A percentile compares a stretch with the other conserved stretches of the same genome.
phyloP scores from a whole-genome alignment of 345 rosid genomes.

The Trapa bicornis region DNA sequence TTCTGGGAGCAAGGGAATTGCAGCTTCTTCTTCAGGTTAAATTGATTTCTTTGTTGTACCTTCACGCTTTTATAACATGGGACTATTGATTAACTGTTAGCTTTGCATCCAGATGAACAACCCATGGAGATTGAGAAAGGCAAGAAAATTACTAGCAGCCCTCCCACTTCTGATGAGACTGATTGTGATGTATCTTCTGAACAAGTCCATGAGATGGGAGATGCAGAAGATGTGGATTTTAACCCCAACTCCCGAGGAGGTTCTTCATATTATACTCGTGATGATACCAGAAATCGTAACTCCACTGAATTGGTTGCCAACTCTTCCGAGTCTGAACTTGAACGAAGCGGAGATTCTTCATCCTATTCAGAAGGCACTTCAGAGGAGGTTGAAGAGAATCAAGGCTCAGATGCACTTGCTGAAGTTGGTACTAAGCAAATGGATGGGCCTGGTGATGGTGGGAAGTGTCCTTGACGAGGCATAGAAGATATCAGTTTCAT shows the following conservation, averaged over 20 bases:
- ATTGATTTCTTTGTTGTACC: not conserved
- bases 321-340: constrained; percentile 8
- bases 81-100: not conserved
- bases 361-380: not conserved
- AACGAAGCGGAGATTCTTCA: not conserved
- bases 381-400: constrained; percentile 6
- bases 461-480: not conserved
- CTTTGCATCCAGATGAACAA: not conserved
- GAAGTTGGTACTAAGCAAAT: not conserved
- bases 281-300: not conserved
- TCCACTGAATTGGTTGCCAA: constrained; percentile 5
- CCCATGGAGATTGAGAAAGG: not conserved
- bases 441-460: not conserved
- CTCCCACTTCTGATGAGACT: not conserved
- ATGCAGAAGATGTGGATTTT: constrained; percentile 13
- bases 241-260: constrained; percentile 14
- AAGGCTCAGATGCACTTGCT: constrained; percentile 4
- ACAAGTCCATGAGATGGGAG: constrained; percentile 13
- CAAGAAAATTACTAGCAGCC: not conserved
- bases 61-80: not conserved
- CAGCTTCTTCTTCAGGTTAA: constrained; percentile 18
- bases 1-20: constrained; percentile 12
- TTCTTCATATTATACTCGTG: constrained; percentile 2
- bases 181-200: constrained; percentile 15
- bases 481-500: constrained; percentile 2